These are phyloP conservation scores for Penicillium verhagenii DNA, from an alignment of 495 filamentous ascomycete species.

Conservation along the genomic window DNA sequence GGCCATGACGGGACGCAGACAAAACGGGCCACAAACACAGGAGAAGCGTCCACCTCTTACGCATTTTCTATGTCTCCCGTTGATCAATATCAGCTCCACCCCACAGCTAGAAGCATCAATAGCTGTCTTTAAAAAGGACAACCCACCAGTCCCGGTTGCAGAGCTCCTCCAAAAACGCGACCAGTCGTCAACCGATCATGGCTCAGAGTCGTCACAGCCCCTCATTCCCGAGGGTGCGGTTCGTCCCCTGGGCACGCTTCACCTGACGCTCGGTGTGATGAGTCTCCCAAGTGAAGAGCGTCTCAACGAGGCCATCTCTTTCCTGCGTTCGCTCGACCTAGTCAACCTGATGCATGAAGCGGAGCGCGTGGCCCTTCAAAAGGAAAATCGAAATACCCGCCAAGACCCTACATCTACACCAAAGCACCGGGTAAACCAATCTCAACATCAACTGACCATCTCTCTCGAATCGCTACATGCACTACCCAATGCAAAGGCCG, in stretches of 20 bases:
- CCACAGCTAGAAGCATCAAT: conserved; percentile 62
- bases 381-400: not conserved
- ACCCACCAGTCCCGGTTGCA: conserved; percentile 28
- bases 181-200: conserved; percentile 9
- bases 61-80: conserved; percentile 85
- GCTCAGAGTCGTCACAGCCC: conserved; percentile 25
- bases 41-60: conserved; percentile 55
- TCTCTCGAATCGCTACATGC: conserved; percentile 41
- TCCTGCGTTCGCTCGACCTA: conserved; percentile 57
- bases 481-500: conserved; percentile 29
- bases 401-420: not conserved
- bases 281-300: conserved; percentile 57
- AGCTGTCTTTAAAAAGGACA: conserved; percentile 56
- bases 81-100: conserved; percentile 61
- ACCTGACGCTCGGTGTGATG: conserved; percentile 88
- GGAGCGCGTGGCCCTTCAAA: conserved; percentile 9
- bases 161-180: not conserved
- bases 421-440: not conserved
- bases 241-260: conserved; percentile 75
- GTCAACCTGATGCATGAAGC: conserved; percentile 43
- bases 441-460: not conserved
- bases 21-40: conserved; percentile 4
- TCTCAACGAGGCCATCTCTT: conserved; percentile 55
- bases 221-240: conserved; percentile 60
- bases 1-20: conserved; percentile 16